These are phyloP conservation scores for Paxillus involutus DNA, from an alignment of 768 basidiomycete genomes.

Conservation along the genomic window DNA sequence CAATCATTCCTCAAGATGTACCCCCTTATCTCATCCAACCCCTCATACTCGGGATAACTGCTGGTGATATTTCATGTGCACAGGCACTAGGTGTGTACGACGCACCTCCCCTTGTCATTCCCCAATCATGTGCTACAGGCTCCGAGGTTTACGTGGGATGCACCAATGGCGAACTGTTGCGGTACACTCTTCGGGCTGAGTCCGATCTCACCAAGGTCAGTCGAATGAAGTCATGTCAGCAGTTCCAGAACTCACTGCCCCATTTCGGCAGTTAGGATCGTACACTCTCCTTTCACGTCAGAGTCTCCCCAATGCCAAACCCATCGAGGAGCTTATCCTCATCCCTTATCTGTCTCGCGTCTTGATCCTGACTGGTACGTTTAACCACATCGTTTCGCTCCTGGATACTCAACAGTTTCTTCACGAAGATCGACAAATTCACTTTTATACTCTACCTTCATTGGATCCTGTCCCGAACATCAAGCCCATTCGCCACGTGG, in stretches of 20 bases:
- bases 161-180: slow-evolving; percentile 79
- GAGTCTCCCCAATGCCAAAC: slow-evolving; percentile 61
- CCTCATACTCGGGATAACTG: slow-evolving; percentile 39
- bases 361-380: slow-evolving; percentile 72
- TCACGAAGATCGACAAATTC: slow-evolving; percentile 55
- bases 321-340: slow-evolving; percentile 80
- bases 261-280: slow-evolving; percentile 46
- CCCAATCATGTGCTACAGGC: slow-evolving; percentile 40
- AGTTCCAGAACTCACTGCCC: neutral
- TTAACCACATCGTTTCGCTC: slow-evolving; percentile 16
- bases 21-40: slow-evolving; percentile 62
- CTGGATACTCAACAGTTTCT: neutral
- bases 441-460: slow-evolving; percentile 79
- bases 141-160: slow-evolving; percentile 88
- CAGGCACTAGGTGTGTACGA: slow-evolving; percentile 54
- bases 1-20: slow-evolving; percentile 43
- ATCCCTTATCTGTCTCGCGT: slow-evolving; percentile 73
- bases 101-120: neutral
- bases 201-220: slow-evolving; percentile 45
- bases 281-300: slow-evolving; percentile 72
- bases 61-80: slow-evolving; percentile 37
- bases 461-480: slow-evolving; percentile 69
- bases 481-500: slow-evolving; percentile 78
- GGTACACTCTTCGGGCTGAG: slow-evolving; percentile 70
- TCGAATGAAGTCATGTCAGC: neutral